Percentiles rank a stretch among this genome's conserved stretches.
phyloP scores from a whole-genome alignment of 306 rosid species.

The Calophaca sinica region DNA sequence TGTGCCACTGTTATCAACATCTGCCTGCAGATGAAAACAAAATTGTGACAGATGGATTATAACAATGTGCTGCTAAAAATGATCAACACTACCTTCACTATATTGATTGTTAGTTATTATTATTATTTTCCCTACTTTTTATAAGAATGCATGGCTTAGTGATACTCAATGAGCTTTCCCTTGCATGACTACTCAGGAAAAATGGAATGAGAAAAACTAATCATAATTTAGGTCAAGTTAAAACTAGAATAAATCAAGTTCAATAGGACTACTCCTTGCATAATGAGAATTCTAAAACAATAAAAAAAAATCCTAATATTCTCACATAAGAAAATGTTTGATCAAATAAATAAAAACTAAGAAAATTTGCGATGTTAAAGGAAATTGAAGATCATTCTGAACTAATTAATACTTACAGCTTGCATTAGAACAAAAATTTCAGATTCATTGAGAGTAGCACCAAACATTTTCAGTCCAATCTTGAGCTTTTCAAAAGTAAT shows the following conservation, averaged over 20 bases:
- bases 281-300: too few species aligned
- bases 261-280: too few species aligned
- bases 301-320: not conserved
- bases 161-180: too few species aligned
- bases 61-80: not conserved
- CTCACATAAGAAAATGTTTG: not conserved
- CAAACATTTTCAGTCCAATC: constrained; percentile 67
- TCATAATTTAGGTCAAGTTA: too few species aligned
- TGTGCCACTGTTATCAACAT: constrained; percentile 77
- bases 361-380: not conserved
- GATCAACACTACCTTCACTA: constrained; percentile 4
- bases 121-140: too few species aligned
- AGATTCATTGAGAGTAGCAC: constrained; percentile 70
- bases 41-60: constrained; percentile 12
- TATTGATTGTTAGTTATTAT: not conserved
- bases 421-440: constrained; percentile 75
- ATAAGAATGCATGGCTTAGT: too few species aligned
- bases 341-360: too few species aligned
- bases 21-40: constrained; percentile 62
- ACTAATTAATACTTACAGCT: constrained; percentile 62
- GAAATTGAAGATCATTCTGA: constrained; percentile 25
- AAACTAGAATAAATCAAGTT: too few species aligned
- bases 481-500: constrained; percentile 78
- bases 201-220: too few species aligned
- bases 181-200: too few species aligned